Base-by-base conservation (phyloP, 2,329 filamentous ascomycete species). In the Tolypocladium endophyticum region DNA sequence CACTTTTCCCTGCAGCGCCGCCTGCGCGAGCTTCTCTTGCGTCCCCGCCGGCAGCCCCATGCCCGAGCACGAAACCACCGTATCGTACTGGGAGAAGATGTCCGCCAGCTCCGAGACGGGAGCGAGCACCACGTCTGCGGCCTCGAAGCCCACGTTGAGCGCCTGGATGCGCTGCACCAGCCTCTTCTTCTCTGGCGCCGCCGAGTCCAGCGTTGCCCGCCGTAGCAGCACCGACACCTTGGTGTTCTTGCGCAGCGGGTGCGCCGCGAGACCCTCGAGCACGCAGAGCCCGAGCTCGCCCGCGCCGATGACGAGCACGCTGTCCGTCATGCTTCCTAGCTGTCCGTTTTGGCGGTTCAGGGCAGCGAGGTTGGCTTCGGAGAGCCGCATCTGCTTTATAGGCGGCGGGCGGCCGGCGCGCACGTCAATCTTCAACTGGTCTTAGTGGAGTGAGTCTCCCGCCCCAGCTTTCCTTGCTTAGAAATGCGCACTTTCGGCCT, bases 201-300 rank as follows among this genome's bases (percentile, higher is more conserved):
- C 61, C 11, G 74, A 74, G 36, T 71, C 63, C 43, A 82, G 74
- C 12, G 77, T 77, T 1, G 76, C 69, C 2, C 77, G 72, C 5
- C 85, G 80, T 2, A 88, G 71, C 33, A 85, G 75, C 38, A 88
- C 73, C 0, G 79, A 76, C 23, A 87, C 68, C n/a, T 69, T 69
- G 9, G 68, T 70, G 20, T 62, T 59, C n/a, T 65, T 36, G 28
- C 72, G 72, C 43, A 72, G 66, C 0, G 79, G 76, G 63, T 86
- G 81, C 0, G 64, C 56, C 18, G 74, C 68, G 9, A 89, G 76
- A 14, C 78, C 74, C 38, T 76, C 69, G 20, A 88, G 72, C 60
- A 88, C 74, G 20, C 81, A 76, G 5, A 75, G 72, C 56, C 86
- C 87, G 18, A 89, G 80, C 72, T 89, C 86, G 60, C 86, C 86